A percentile compares a stretch with the other conserved stretches of the same genome.
These are phyloP conservation scores for Nyssa sinensis DNA, from an alignment of 148 eudicot genomes.

Conservation along the genomic window DNA sequence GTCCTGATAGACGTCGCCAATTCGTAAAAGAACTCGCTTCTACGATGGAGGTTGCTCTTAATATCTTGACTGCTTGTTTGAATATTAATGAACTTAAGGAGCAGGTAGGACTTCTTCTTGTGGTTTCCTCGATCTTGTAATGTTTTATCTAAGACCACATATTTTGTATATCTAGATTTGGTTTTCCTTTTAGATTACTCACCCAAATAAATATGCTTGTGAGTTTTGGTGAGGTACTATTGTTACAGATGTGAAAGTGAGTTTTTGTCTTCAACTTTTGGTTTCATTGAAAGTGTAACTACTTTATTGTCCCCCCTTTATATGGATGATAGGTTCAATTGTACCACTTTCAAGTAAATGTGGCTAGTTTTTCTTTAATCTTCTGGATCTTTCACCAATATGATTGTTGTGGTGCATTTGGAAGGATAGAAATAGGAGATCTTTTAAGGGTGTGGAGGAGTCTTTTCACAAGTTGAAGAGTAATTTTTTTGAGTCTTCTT, in stretches of 20 bases:
- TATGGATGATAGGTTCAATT: neutral
- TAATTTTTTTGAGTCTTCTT: no score
- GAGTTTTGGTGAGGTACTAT: neutral
- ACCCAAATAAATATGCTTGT: neutral
- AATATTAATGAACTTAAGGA: constrained; percentile 76
- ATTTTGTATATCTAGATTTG: neutral
- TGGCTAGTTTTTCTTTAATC: neutral
- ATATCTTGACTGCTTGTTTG: constrained; percentile 81
- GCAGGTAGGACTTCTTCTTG: constrained; percentile 56
- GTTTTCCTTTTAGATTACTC: neutral
- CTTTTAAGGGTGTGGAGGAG: no score
- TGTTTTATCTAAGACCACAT: neutral
- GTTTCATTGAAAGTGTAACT: neutral
- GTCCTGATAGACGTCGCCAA: constrained; percentile 90
- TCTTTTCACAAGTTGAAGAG: no score
- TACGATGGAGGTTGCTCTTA: constrained; percentile 71
- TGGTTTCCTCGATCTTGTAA: neutral
- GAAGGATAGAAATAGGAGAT: no score
- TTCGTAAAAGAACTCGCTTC: constrained; percentile 88
- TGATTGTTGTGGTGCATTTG: no score
- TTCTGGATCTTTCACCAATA: neutral
- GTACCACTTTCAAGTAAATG: neutral
- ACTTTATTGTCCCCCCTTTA: neutral
- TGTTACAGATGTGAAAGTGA: no score
- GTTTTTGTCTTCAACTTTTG: neutral